Evolutionary conservation across 192 early-diverging fungal genomes (phyloP), one percentile per base, ranked within the genome.

Genomic region (Phlyctochytrium arcticum): DNA sequence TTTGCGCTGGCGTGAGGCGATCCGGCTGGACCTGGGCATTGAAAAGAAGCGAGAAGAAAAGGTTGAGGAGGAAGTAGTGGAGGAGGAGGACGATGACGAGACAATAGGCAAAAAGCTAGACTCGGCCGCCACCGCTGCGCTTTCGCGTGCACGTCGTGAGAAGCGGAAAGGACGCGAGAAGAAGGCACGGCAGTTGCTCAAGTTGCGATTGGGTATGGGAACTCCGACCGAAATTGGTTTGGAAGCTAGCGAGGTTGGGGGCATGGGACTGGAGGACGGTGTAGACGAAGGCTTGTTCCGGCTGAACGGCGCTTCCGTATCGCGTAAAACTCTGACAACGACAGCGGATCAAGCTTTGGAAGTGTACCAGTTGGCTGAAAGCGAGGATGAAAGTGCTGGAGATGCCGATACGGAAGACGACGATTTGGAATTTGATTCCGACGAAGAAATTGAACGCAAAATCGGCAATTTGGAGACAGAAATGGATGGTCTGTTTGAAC

Each of bases 1-100:
- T 51, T 83, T 98, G 61, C 90, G 89, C 68, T 98, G 96, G 96
- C 80, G 93, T 39, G 83, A 87, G 12, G 71, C 68, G 4, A 75
- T 96, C 48, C 85, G 92, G 62, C 75, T 87, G 62, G 70, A 75
- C 3, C 48, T 88, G 5, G 80, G 75, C 31, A 53, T 85, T 27
- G 68, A 73, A 12, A 54, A 53, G 50, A 80, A 83, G 68, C 58
- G 79, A 61, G 83, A 78, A 50, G 60, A 75, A 26, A 60, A 37
- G 21, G 44, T 42, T 33, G 51, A 72, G 4, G 70, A 70, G 6
- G 71, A 65, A 24, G 60, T 51, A 12, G 57, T 64, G 74, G 75
- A 48, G 62, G 75, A 63, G 49, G 89, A 87, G 62, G 79, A 88
- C 34, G 77, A 84, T 48, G 79, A 86, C 31, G 62, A 64, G 35